Evolutionary conservation across 1,284 basidiomycete genomes (phyloP).

Genomic region (Phenoliferia sp.): DNA sequence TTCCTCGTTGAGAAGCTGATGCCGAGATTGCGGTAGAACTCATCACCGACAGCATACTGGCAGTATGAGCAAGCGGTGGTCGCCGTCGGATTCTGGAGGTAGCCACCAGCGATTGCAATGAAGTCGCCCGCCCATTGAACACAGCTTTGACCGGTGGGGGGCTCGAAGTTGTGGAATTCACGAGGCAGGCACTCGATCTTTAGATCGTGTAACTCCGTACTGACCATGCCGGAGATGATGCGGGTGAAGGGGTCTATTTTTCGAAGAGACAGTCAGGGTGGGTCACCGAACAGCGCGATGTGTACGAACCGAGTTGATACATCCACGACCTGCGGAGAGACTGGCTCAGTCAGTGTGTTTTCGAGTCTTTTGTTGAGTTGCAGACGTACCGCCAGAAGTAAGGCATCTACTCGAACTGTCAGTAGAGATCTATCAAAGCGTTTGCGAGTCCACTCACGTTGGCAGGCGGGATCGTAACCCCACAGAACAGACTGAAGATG

Average conservation of each 20-base stretch:
- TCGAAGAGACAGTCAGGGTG: constrained; percentile 33
- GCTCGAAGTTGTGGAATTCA: constrained; percentile 22
- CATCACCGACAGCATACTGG: background rate
- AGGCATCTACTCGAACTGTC: background rate
- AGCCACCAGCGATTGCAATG: background rate
- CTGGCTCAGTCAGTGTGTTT: too few relatives aligned
- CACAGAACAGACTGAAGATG: constrained; percentile 38
- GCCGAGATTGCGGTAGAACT: constrained; percentile 61
- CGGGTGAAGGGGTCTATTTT: constrained; percentile 4
- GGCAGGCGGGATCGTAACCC: constrained; percentile 4
- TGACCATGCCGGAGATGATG: background rate
- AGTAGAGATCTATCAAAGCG: background rate
- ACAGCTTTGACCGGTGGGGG: constrained; percentile 20
- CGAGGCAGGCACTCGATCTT: constrained; percentile 6
- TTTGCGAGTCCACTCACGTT: background rate
- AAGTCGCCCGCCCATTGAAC: constrained; percentile 21
- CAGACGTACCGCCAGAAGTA: background rate
- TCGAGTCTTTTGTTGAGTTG: background rate
- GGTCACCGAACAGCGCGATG: background rate
- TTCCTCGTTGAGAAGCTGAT: constrained; percentile 48
- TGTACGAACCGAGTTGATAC: background rate
- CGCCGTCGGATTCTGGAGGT: background rate
- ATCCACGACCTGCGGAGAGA: too few relatives aligned
- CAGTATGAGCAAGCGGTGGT: constrained; percentile 1
- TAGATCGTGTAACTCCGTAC: background rate